phyloP scores from a whole-genome alignment of 164 flowering plant genomes.

The Sedum album region DNA sequence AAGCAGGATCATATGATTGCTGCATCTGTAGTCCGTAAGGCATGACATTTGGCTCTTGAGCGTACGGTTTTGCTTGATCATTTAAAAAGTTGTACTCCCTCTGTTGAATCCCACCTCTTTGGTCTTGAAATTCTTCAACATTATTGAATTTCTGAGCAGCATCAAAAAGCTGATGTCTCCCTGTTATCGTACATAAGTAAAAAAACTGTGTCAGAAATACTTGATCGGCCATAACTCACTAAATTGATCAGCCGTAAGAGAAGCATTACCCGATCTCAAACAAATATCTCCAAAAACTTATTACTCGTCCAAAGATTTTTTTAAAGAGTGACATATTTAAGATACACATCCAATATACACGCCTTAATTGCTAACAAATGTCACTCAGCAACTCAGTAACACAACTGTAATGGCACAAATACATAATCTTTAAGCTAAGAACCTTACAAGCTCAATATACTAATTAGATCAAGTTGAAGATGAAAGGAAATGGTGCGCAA shows the following conservation, averaged over 20 bases:
- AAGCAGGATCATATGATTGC: slow-evolving; percentile 17
- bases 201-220: background rate
- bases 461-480: background rate
- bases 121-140: slow-evolving; percentile 15
- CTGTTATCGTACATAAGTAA: slow-evolving; percentile 13
- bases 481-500: slow-evolving; percentile 4
- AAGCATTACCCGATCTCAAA: no score
- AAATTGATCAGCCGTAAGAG: no score
- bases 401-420: background rate
- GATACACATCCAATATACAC: no score
- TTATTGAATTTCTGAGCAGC: slow-evolving; percentile 16
- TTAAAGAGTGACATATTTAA: background rate
- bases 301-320: background rate
- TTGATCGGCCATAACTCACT: background rate
- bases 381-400: background rate
- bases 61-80: slow-evolving; percentile 18
- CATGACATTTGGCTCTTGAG: slow-evolving; percentile 21
- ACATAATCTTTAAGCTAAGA: background rate
- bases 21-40: slow-evolving; percentile 18
- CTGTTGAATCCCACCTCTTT: slow-evolving; percentile 18
- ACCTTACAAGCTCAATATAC: background rate
- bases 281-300: background rate
- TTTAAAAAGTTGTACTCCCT: slow-evolving; percentile 33
- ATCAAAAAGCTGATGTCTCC: slow-evolving; percentile 17
- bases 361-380: no score